Base-by-base conservation (phyloP, 371 early-diverging fungal genomes). In the Homolaphlyctis polyrhiza region DNA sequence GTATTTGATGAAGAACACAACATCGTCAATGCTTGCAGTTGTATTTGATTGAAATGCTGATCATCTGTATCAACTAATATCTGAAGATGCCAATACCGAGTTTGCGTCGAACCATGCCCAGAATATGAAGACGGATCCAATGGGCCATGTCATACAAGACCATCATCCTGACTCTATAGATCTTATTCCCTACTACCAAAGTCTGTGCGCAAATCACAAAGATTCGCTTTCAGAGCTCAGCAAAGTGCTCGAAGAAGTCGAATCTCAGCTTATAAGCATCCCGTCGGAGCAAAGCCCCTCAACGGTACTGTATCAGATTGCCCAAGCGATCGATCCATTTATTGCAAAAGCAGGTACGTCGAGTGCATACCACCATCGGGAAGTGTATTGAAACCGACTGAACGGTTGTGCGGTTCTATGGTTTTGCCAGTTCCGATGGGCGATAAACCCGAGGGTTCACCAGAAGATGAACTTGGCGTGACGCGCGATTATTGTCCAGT, bases 401-500 rank as follows among this genome's bases (percentile, higher is more conserved):
- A 16, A 45, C 23, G 45, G 45, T 18, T 23, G 16, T 45, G 23
- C 23, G 23, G 45, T 45, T 45, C 23, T 16, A 45, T 45, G 23
- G 16, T 18, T 45, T 45, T 18, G 23, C 23, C 45, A 45, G 52
- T 25, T 11, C 52, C 52, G 8, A 25, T 51, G 25, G 14, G 8
- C 27, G 52, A 11, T 14, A 51, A 51, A 14, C 32, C 52, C 52
- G 32, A 51, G 25, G 28, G 52, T 21, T 11, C 14, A 0, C 30
- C 64, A 0, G 18, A 48, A 18, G 57, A 69, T 23, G 74, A 74
- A 33, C 57, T 75, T 2, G 82, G 82, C 14, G 29, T 35, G 28
- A 77, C 79, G 1, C 77, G 76, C 58, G 75, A 77, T 48, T 81
- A 67, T 62, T 78, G 79, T 62, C 82, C 82, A 13, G 70, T 74